A percentile compares a stretch with the other conserved stretches of the same genome.
phyloP scores from a whole-genome alignment of 805 yeast genomes.

The Sporopachydermia lactativora region DNA sequence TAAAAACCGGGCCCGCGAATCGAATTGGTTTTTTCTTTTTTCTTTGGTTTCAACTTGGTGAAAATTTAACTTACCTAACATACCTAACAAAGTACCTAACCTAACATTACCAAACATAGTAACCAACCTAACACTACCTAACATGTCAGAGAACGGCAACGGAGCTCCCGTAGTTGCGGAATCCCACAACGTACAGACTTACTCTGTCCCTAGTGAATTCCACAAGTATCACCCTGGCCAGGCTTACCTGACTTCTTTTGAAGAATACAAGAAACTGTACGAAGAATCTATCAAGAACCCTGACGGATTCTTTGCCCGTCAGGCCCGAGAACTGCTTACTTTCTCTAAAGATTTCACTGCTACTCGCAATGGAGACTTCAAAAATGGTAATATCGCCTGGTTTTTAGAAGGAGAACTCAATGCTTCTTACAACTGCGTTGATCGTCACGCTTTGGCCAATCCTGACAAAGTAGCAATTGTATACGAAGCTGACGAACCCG shows the following conservation, averaged over 20 bases:
- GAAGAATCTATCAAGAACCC: slow-evolving; percentile 45
- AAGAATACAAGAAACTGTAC: slow-evolving; percentile 35
- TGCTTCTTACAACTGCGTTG: slow-evolving; percentile 72
- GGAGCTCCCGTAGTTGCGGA: slow-evolving; percentile 22
- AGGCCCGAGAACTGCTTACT: slow-evolving; percentile 32
- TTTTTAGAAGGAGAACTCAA: slow-evolving; percentile 68
- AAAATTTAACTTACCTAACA: too few species aligned
- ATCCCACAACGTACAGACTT: slow-evolving; percentile 21
- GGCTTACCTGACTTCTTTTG: slow-evolving; percentile 35
- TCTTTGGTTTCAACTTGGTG: too few species aligned
- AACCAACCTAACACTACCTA: too few species aligned
- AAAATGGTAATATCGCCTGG: slow-evolving; percentile 41
- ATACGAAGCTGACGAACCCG: slow-evolving; percentile 73
- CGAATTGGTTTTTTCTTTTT: too few species aligned
- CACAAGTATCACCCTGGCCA: slow-evolving; percentile 26
- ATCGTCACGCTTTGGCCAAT: slow-evolving; percentile 58
- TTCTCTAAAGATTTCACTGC: slow-evolving; percentile 40
- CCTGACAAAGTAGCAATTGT: slow-evolving; percentile 66
- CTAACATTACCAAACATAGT: too few species aligned
- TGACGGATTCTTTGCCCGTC: slow-evolving; percentile 36
- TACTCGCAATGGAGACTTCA: slow-evolving; percentile 8
- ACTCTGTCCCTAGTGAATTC: slow-evolving; percentile 25
- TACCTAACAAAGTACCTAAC: too few species aligned
- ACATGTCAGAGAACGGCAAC: slow-evolving; percentile 7
- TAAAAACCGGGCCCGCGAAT: too few species aligned